Conservation (phyloP, 2,329 filamentous ascomycete genomes). For the Cladophialophora chaetospira region DNA sequence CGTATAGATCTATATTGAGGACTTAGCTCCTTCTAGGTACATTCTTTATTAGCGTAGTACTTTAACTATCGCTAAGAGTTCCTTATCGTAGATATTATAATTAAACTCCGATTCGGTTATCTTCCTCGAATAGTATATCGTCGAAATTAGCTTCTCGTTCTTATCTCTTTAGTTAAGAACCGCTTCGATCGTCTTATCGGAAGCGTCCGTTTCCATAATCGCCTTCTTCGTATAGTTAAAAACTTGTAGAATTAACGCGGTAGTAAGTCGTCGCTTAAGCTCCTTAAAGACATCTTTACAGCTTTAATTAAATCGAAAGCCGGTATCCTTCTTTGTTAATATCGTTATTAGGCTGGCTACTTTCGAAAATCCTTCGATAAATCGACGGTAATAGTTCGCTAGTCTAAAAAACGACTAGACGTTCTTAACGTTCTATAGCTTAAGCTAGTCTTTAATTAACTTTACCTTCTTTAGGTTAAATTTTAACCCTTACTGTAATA, state of each 20-base stretch:
- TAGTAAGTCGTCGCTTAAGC: neutral
- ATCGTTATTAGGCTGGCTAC: neutral
- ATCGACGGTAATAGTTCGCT: neutral
- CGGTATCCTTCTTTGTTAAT: neutral
- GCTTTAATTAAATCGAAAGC: neutral
- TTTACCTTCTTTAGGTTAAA: neutral
- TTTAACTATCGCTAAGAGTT: constrained; percentile 29
- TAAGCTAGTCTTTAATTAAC: neutral
- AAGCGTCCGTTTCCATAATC: constrained; percentile 24
- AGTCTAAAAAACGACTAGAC: neutral
- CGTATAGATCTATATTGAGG: constrained; percentile 20
- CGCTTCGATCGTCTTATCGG: constrained; percentile 11
- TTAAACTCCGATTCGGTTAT: neutral
- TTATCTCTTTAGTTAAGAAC: constrained; percentile 13
- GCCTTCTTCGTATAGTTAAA: constrained; percentile 21
- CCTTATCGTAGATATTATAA: constrained; percentile 23
- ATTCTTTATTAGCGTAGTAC: constrained; percentile 22
- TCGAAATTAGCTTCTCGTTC: constrained; percentile 10
- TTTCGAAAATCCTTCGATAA: neutral
- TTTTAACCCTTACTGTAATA: neutral
- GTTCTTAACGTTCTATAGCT: neutral
- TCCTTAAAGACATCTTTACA: constrained; percentile 21
- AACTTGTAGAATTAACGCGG: constrained; percentile 13
- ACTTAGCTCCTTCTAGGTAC: constrained; percentile 21
- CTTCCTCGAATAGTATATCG: constrained; percentile 11